Percentiles rank a stretch among this genome's conserved stretches.
phyloP scores from a whole-genome alignment of 768 basidiomycete species.

The Termitomyces sp. region DNA sequence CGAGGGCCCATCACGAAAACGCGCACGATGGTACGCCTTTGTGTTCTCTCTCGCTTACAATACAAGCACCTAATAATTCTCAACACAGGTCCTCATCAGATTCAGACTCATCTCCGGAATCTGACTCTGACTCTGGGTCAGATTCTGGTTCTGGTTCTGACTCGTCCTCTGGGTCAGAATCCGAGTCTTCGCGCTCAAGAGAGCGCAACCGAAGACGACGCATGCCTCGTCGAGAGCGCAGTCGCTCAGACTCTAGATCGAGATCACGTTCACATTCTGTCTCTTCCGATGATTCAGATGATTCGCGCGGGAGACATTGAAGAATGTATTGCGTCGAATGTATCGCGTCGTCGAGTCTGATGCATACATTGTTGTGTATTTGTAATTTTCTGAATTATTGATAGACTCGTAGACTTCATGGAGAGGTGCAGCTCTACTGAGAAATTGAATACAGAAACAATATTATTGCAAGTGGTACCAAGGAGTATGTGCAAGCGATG shows the following conservation, averaged over 20 bases:
- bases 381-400: background rate
- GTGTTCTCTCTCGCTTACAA: background rate
- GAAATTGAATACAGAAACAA: background rate
- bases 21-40: slow-evolving; percentile 29
- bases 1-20: slow-evolving; percentile 38
- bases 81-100: slow-evolving; percentile 12
- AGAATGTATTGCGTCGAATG: background rate
- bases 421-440: background rate
- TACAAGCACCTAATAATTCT: background rate
- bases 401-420: background rate
- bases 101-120: slow-evolving; percentile 2
- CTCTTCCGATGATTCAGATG: slow-evolving; percentile 16
- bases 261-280: slow-evolving; percentile 10
- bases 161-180: slow-evolving; percentile 17
- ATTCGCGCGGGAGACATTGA: slow-evolving; percentile 18
- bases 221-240: slow-evolving; percentile 25
- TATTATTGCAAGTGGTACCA: slow-evolving; percentile 12
- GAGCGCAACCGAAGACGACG: slow-evolving; percentile 40
- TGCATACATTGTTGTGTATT: background rate
- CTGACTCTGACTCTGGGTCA: slow-evolving; percentile 15
- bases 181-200: slow-evolving; percentile 41
- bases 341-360: no score
- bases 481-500: slow-evolving; percentile 2
- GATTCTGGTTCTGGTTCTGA: slow-evolving; percentile 4
- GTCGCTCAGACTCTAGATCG: slow-evolving; percentile 15